A percentile compares a stretch with the other conserved stretches of the same genome.
These are phyloP conservation scores for Tylopilus balloui DNA, from an alignment of 768 basidiomycete genomes.

Conservation along the genomic window DNA sequence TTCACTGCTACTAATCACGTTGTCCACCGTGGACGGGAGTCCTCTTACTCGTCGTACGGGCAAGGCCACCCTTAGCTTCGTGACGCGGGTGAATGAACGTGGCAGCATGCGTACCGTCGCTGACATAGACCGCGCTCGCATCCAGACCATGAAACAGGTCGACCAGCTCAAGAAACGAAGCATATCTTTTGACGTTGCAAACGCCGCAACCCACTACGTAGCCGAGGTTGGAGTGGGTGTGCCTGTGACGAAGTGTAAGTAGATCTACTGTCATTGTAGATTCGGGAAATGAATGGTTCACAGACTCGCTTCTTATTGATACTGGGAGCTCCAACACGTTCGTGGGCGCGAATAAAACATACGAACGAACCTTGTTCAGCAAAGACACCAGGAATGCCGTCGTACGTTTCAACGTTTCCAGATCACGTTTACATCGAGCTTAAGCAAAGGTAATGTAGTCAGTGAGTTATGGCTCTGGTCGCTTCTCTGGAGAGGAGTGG, in stretches of 20 bases:
- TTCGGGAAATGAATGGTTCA: background rate
- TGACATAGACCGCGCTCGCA: slow-evolving; percentile 21
- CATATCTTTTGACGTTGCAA: slow-evolving; percentile 11
- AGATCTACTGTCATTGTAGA: background rate
- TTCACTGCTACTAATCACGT: slow-evolving; percentile 9
- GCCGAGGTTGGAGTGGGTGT: slow-evolving; percentile 27
- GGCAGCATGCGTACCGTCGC: slow-evolving; percentile 11
- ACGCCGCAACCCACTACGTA: slow-evolving; percentile 23
- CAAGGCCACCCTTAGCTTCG: slow-evolving; percentile 12
- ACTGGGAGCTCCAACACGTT: slow-evolving; percentile 32
- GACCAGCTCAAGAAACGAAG: slow-evolving; percentile 4
- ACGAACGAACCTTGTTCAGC: slow-evolving; percentile 10
- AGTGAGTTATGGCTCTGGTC: slow-evolving; percentile 2
- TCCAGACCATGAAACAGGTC: slow-evolving; percentile 6
- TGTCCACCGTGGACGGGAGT: slow-evolving; percentile 12
- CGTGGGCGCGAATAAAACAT: slow-evolving; percentile 18
- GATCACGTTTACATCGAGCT: background rate
- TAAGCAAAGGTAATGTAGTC: background rate
- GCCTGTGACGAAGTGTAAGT: slow-evolving; percentile 27
- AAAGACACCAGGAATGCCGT: slow-evolving; percentile 18
- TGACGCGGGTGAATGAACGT: slow-evolving; percentile 7
- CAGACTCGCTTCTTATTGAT: slow-evolving; percentile 29
- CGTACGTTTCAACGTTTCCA: slow-evolving; percentile 5
- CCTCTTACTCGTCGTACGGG: slow-evolving; percentile 5
- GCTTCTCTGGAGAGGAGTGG: slow-evolving; percentile 12